These are phyloP conservation scores for Vanrija sp. DNA, from an alignment of 1,284 basidiomycete species.

Conservation along the genomic window DNA sequence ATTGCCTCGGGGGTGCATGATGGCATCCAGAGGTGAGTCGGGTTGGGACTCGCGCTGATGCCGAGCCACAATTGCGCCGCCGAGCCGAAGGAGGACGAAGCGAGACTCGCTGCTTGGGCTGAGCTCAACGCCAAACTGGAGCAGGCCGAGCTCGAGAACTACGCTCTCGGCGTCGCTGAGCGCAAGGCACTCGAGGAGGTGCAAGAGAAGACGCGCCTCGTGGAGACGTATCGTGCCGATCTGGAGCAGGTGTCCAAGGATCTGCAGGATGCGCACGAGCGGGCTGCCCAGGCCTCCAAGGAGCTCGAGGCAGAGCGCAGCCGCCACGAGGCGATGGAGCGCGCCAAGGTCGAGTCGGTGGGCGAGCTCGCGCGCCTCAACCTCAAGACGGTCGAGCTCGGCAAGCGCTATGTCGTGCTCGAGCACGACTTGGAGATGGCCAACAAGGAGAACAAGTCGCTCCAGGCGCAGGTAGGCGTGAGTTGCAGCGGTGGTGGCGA, in stretches of 20 bases:
- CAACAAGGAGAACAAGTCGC: conserved; percentile 46
- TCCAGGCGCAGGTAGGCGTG: conserved; percentile 45
- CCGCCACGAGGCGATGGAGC: not conserved
- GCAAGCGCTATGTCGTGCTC: not conserved
- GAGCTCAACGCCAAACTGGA: not conserved
- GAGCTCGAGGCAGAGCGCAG: not conserved
- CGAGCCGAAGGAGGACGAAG: not conserved
- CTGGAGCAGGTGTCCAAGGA: not conserved
- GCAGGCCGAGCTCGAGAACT: not conserved
- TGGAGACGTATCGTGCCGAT: not conserved
- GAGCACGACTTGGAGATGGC: conserved; percentile 28
- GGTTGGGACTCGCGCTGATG: not conserved
- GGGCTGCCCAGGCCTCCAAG: not conserved
- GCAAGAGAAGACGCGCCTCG: not conserved
- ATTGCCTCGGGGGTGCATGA: not conserved
- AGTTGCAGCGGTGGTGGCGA: not conserved
- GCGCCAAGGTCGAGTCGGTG: not conserved
- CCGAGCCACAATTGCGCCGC: conserved; percentile 3
- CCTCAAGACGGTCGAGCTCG: not conserved
- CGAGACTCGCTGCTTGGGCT: not conserved
- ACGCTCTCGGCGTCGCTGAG: not conserved
- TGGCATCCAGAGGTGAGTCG: conserved; percentile 2
- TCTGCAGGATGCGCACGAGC: not conserved
- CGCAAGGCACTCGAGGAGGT: not conserved
- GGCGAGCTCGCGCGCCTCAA: not conserved